Conservation (phyloP, 179 eudicot genomes). For the Carnegiea gigantea region DNA sequence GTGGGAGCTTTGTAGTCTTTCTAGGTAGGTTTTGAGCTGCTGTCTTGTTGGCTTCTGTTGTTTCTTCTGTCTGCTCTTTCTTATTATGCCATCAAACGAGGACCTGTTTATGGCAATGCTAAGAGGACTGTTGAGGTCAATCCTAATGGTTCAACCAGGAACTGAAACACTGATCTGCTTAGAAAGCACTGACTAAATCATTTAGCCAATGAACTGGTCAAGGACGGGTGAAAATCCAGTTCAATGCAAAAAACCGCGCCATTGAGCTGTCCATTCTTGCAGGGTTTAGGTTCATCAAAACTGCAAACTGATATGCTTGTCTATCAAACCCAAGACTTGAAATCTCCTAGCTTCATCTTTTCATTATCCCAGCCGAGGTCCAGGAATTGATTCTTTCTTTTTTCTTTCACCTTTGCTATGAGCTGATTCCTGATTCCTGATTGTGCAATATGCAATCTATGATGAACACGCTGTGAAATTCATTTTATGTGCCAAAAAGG, state of each 20-base stretch:
- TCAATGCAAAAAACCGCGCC: background rate
- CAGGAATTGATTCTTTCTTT: background rate
- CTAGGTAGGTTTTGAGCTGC: slow-evolving; percentile 52
- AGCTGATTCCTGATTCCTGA: too few species aligned
- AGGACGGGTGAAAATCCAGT: background rate
- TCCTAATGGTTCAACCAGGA: background rate
- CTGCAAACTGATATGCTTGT: background rate
- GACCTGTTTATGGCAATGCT: background rate
- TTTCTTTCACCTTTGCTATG: background rate
- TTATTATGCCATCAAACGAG: background rate
- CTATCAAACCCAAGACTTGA: background rate
- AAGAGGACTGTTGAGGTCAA: background rate
- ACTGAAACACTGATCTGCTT: background rate
- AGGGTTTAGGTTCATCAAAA: background rate
- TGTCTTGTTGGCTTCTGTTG: slow-evolving; percentile 8
- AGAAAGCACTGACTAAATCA: background rate
- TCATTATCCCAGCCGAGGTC: background rate
- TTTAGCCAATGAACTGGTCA: background rate
- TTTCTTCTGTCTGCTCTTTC: background rate
- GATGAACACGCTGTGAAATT: too few species aligned
- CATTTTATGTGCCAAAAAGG: too few species aligned
- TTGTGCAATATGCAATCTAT: background rate
- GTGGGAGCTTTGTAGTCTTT: slow-evolving; percentile 94
- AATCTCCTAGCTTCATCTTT: background rate
- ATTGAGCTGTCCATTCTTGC: background rate